A percentile compares a stretch with the other conserved stretches of the same genome.
Conservation (phyloP, 73 alveolate species). For the Paramecium pentaurelia region DNA sequence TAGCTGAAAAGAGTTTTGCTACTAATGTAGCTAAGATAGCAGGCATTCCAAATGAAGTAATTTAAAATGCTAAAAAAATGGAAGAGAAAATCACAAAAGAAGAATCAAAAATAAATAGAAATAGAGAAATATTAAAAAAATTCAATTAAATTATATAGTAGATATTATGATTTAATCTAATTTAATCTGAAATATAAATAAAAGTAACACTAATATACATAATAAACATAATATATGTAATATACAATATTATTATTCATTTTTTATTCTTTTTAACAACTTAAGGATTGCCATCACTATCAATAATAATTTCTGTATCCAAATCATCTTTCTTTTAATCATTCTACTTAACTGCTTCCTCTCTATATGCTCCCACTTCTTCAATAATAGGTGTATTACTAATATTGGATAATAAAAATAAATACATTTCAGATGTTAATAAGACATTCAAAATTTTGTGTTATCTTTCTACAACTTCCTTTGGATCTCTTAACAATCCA, state of each 20-base stretch:
- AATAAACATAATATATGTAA: background rate
- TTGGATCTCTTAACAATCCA: constrained; percentile 58
- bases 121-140: constrained; percentile 28
- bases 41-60: constrained; percentile 80
- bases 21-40: constrained; percentile 88
- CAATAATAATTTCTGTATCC: constrained; percentile 47
- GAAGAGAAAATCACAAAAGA: constrained; percentile 54
- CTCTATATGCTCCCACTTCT: constrained; percentile 36
- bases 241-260: background rate
- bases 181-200: background rate
- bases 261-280: constrained; percentile 44
- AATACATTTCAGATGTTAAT: constrained; percentile 32
- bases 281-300: constrained; percentile 56
- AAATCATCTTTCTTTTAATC: background rate
- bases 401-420: background rate
- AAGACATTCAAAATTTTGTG: constrained; percentile 48
- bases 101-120: constrained; percentile 48
- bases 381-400: background rate
- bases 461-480: constrained; percentile 55
- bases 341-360: background rate
- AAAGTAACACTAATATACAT: background rate
- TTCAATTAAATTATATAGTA: background rate
- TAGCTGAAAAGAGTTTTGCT: constrained; percentile 85
- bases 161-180: background rate
- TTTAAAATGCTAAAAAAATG: constrained; percentile 58